Base-by-base conservation (phyloP, 2,329 filamentous ascomycete species). In the Rhexocercosporidium sp. region DNA sequence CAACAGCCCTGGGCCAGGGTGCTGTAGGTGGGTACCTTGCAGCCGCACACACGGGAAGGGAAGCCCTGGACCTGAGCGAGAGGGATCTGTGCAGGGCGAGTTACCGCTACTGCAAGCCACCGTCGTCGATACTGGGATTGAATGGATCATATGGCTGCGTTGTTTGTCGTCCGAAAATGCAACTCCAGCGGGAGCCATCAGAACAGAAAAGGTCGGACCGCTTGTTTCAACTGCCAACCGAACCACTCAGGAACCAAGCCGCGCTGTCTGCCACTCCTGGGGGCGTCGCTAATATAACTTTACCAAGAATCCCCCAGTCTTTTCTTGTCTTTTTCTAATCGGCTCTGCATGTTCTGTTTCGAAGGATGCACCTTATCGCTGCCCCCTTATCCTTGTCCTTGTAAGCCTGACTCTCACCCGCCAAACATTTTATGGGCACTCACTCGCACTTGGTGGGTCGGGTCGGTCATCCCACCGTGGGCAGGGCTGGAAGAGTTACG, bases 21-120 rank as follows among this genome's bases (percentile, higher is more conserved):
- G n/a, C n/a, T n/a, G n/a, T n/a, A 51, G 16, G 20, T 34, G 46
- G 31, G 61, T 67, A 61, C 61, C 61, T 64, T 67, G 65, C 65
- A 67, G 54, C 34, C 12, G 41, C 14, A 53, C 18, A 59, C 53
- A 61, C 56, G 65, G 60, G 60, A 66, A 59, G 53, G 14, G 37
- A 29, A 51, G 39, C n/a, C n/a, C n/a, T n/a, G 22, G 41, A 3
- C 8, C 14, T 18, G n/a, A 44, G 16, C 18, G 34, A 61, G 44
- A 27, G 18, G 57, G 56, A 56, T 59, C 65, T 16, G 20, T 61
- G 51, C 20, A 39, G 54, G 46, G 61, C 25, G 9, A 53, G 18
- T 31, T 53, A 44, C 8, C 18, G n/a, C 61, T 57, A 59, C 39
- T 67, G 56, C 54, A 56, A 59, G 65, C 61, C 46, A 64, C 56